A percentile compares a stretch with the other conserved stretches of the same genome.
Evolutionary conservation across 352 stramenopile genomes (phyloP).

Genomic region (Paralagenidium karlingii): DNA sequence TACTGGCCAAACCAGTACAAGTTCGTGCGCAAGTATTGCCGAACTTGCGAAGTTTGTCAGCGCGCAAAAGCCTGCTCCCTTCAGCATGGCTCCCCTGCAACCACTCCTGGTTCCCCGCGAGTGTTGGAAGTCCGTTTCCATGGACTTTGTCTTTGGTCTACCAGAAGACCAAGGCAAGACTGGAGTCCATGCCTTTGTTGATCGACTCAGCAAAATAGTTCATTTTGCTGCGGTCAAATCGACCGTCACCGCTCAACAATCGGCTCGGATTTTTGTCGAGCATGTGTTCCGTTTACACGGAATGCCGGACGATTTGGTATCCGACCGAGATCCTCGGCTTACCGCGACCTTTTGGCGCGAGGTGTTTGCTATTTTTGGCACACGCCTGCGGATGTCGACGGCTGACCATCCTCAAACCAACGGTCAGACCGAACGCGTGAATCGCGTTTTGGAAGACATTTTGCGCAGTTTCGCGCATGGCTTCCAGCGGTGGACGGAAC

Average conservation of each 20-base stretch:
- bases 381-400: conserved; percentile 8
- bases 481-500: conserved; percentile 5
- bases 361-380: conserved; percentile 9
- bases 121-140: conserved; percentile 6
- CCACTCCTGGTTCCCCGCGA: conserved; percentile 4
- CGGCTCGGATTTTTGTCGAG: conserved; percentile 11
- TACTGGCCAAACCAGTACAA: conserved; percentile 1
- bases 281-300: conserved; percentile 8
- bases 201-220: conserved; percentile 3
- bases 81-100: conserved; percentile 3
- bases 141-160: conserved; percentile 9
- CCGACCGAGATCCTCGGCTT: conserved; percentile 9
- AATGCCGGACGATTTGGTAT: conserved; percentile 7
- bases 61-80: neutral
- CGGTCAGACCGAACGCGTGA: conserved; percentile 15
- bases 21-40: neutral
- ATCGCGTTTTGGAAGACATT: conserved; percentile 8
- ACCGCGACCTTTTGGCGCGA: conserved; percentile 5
- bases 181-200: neutral
- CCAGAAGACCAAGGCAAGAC: conserved; percentile 4
- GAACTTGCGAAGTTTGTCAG: conserved; percentile 2
- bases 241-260: conserved; percentile 8
- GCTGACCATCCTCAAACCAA: conserved; percentile 11
- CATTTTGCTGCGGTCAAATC: neutral
- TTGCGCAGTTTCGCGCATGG: conserved; percentile 9